phyloP scores from a whole-genome alignment of 441 rosid genomes.

The Lepidium campestre region DNA sequence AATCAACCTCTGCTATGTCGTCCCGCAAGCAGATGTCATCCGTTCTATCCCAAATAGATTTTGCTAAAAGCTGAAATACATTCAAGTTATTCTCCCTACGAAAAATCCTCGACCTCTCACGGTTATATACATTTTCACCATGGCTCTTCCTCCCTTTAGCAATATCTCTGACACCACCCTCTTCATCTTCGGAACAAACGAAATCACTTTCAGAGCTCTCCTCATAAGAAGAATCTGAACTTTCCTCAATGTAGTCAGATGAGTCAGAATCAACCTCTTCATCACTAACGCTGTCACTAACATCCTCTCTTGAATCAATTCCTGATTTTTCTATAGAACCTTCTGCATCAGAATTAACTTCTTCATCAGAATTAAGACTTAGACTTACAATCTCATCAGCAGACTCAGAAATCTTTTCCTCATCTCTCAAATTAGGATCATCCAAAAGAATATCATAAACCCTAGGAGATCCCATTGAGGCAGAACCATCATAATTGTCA shows the following conservation, averaged over 20 bases:
- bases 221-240: slow-evolving; percentile 3
- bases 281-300: background rate
- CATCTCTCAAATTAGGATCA: background rate
- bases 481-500: background rate
- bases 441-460: background rate
- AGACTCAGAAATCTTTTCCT: background rate
- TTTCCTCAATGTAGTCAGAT: slow-evolving; percentile 10
- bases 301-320: background rate
- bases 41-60: slow-evolving; percentile 25
- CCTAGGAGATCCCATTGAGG: background rate
- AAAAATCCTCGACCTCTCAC: background rate
- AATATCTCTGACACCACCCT: background rate
- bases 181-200: slow-evolving; percentile 25
- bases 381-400: slow-evolving; percentile 13
- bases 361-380: background rate
- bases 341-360: background rate
- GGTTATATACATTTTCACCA: background rate
- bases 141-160: background rate
- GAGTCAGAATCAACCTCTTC: slow-evolving; percentile 13
- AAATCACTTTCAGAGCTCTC: slow-evolving; percentile 20
- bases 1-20: background rate
- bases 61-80: slow-evolving; percentile 4
- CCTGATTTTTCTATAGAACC: background rate
- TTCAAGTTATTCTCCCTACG: background rate
- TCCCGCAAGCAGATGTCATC: slow-evolving; percentile 3